Conservation (phyloP, 225 moss, liverwort and hornwort genomes). For the Neckera pumila region DNA sequence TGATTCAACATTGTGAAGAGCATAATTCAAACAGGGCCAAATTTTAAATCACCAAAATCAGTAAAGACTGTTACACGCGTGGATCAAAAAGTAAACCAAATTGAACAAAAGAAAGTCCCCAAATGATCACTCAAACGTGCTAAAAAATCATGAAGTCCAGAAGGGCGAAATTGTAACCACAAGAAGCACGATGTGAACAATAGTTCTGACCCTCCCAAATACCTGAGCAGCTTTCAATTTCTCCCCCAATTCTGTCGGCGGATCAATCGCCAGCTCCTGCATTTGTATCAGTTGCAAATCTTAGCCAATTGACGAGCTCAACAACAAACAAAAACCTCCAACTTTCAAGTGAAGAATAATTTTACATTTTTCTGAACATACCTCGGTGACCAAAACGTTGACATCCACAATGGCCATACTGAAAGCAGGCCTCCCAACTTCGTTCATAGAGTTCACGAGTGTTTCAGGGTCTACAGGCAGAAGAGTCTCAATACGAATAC, state of each 20-base stretch:
- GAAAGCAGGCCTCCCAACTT: conserved; percentile 49
- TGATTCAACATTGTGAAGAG: not conserved
- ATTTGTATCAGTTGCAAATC: not conserved
- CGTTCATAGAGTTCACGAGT: conserved; percentile 43
- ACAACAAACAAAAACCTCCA: not conserved
- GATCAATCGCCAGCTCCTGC: conserved; percentile 36
- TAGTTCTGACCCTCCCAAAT: not conserved
- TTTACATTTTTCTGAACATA: not conserved
- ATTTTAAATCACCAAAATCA: not conserved
- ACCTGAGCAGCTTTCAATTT: conserved; percentile 30
- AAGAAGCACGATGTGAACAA: not conserved
- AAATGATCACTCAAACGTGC: not conserved
- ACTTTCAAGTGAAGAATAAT: not conserved
- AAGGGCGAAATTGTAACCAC: not conserved
- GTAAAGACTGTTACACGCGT: not conserved
- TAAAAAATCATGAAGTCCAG: not conserved
- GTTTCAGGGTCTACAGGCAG: conserved; percentile 30
- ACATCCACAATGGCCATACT: conserved; percentile 75
- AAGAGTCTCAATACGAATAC: conserved; percentile 62
- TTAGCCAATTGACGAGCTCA: not conserved
- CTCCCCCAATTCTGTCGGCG: conserved; percentile 21
- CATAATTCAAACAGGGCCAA: not conserved
- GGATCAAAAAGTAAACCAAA: not conserved
- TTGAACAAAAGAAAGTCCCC: not conserved
- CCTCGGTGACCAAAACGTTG: conserved; percentile 52